Evolutionary conservation across 306 rosid species (phyloP).

Genomic region (Prunus fruticosa): DNA sequence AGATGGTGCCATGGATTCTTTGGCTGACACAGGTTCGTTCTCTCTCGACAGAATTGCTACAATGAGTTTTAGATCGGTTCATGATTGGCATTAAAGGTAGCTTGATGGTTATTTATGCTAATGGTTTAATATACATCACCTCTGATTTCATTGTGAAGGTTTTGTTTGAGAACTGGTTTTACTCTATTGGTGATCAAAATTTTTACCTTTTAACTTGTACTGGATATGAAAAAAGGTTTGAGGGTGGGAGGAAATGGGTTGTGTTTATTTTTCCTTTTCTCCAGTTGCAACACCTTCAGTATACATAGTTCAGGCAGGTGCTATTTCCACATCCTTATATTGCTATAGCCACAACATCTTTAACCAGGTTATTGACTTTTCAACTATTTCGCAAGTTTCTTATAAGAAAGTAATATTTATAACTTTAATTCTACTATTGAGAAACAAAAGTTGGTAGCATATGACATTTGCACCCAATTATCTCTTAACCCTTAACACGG

Average conservation of each 20-base stretch:
- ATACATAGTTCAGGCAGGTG: neutral
- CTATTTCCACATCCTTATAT: neutral
- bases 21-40: conserved; percentile 71
- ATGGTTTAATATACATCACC: neutral
- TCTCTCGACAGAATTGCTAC: conserved; percentile 20
- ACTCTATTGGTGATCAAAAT: neutral
- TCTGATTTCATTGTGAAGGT: neutral
- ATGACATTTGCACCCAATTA: neutral
- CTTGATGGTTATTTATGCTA: neutral
- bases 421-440: neutral
- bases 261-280: neutral
- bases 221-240: neutral
- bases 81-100: conserved; percentile 8
- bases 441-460: neutral
- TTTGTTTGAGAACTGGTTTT: neutral
- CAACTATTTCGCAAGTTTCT: neutral
- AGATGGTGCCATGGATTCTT: conserved; percentile 49
- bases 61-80: conserved; percentile 4
- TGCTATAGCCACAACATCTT: neutral
- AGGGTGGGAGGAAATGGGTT: neutral
- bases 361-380: neutral
- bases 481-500: neutral
- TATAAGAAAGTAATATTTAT: neutral
- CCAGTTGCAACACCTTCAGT: neutral
- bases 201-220: neutral